phyloP scores from a whole-genome alignment of 1,284 basidiomycete species.

The Ganoderma resinaceum region DNA sequence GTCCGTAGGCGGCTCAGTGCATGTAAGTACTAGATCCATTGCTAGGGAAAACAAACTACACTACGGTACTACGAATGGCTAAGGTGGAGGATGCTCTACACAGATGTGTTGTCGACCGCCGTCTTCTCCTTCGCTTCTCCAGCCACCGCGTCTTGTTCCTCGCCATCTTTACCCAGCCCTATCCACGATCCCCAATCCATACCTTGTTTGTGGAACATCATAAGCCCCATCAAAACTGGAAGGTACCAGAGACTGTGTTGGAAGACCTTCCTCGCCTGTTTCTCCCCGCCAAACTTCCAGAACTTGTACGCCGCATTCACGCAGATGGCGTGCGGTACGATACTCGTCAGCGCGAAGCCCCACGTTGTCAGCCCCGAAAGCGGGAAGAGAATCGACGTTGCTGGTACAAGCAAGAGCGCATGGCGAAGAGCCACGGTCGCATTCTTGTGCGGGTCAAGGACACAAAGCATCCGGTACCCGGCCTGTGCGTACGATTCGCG shows the following conservation, averaged over 20 bases:
- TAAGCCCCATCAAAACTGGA: conserved; percentile 88
- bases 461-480: conserved; percentile 94
- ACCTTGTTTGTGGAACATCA: conserved; percentile 94
- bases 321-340: conserved; percentile 81
- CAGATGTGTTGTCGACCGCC: not conserved
- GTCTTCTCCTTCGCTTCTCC: not conserved
- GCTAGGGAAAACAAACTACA: not conserved
- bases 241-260: conserved; percentile 92
- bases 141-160: conserved; percentile 3
- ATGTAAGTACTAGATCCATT: conserved; percentile 7
- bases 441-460: conserved; percentile 84
- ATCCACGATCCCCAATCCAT: conserved; percentile 75
- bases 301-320: conserved; percentile 78
- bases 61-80: not conserved
- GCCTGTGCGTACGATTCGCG: conserved; percentile 92
- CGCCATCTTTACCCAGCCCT: conserved; percentile 26
- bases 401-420: conserved; percentile 78
- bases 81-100: not conserved
- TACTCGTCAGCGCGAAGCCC: conserved; percentile 82
- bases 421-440: conserved; percentile 89
- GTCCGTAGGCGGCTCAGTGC: conserved; percentile 6
- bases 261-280: conserved; percentile 81
- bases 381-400: conserved; percentile 85
- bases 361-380: conserved; percentile 89
- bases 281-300: conserved; percentile 79